Evolutionary conservation across 73 alveolate species (phyloP).

Genomic region (Urostyla sp.): DNA sequence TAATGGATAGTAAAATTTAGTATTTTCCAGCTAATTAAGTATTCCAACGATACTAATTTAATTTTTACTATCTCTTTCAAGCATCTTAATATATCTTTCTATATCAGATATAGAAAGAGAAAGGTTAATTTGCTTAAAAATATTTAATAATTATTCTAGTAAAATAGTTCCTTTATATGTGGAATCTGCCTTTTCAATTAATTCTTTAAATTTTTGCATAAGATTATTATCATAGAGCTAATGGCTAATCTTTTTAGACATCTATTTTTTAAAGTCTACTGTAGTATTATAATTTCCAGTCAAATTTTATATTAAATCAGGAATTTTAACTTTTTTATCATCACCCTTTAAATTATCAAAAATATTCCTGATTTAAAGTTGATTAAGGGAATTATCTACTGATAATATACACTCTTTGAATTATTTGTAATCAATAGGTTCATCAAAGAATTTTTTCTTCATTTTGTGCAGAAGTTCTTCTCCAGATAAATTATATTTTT

Average conservation of each 20-base stretch:
- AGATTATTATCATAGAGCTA: neutral
- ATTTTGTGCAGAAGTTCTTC: constrained; percentile 13
- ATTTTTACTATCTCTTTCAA: neutral
- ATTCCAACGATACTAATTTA: neutral
- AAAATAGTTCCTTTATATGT: neutral
- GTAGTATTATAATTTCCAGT: constrained; percentile 25
- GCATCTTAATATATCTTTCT: constrained; percentile 2
- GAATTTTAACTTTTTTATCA: constrained; percentile 11
- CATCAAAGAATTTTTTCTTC: constrained; percentile 11
- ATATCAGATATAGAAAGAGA: neutral
- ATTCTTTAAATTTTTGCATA: neutral
- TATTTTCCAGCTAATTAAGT: neutral
- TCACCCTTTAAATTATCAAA: constrained; percentile 6
- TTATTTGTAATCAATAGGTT: neutral
- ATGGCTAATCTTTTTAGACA: neutral
- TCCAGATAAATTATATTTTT: constrained; percentile 4
- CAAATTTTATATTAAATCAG: neutral
- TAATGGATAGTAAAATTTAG: constrained; percentile 16
- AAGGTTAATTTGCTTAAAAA: neutral
- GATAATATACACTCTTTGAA: constrained; percentile 24
- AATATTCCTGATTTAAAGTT: neutral
- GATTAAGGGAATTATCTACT: constrained; percentile 7
- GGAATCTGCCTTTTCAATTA: neutral
- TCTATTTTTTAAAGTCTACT: constrained; percentile 15
- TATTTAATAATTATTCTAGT: neutral